Conservation (phyloP, 768 basidiomycete genomes). For the Nidularia pulvinata region DNA sequence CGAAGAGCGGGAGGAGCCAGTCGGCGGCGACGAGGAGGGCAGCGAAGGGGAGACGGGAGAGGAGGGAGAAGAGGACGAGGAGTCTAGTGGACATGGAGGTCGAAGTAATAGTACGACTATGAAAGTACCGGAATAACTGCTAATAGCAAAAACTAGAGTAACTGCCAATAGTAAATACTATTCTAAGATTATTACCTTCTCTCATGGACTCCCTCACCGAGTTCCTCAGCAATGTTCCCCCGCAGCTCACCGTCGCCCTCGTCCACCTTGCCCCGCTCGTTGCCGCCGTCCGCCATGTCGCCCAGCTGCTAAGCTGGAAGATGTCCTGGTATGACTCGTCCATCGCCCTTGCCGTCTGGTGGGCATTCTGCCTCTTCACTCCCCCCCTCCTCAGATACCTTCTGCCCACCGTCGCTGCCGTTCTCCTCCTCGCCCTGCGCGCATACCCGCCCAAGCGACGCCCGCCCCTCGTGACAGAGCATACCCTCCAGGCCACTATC, state of each 20-base stretch:
- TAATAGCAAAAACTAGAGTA: too few relatives aligned
- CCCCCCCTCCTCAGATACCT: constrained; percentile 51
- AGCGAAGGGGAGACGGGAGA: constrained; percentile 12
- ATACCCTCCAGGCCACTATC: constrained; percentile 50
- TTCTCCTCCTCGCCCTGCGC: constrained; percentile 18
- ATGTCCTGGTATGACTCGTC: constrained; percentile 59
- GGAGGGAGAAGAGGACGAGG: constrained; percentile 12
- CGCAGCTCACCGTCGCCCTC: constrained; percentile 59
- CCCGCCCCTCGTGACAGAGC: constrained; percentile 43
- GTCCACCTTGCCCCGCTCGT: constrained; percentile 61
- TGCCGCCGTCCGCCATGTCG: constrained; percentile 31
- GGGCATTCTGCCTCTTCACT: constrained; percentile 69
- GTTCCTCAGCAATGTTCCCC: constrained; percentile 60
- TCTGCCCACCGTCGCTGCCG: constrained; percentile 49
- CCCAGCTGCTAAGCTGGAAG: constrained; percentile 61
- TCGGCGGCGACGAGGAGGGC: constrained; percentile 23
- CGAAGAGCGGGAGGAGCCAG: constrained; percentile 30
- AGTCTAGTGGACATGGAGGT: constrained; percentile 3
- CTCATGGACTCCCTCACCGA: constrained; percentile 22
- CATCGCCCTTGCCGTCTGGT: constrained; percentile 73
- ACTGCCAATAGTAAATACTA: not conserved
- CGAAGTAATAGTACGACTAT: too few relatives aligned
- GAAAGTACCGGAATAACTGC: too few relatives aligned
- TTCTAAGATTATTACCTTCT: not conserved
- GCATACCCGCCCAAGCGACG: not conserved